Percentiles rank a stretch among this genome's conserved stretches.
Evolutionary conservation across 2,329 filamentous ascomycete genomes (phyloP).

Genomic region (Trichoderma afroharzianum): DNA sequence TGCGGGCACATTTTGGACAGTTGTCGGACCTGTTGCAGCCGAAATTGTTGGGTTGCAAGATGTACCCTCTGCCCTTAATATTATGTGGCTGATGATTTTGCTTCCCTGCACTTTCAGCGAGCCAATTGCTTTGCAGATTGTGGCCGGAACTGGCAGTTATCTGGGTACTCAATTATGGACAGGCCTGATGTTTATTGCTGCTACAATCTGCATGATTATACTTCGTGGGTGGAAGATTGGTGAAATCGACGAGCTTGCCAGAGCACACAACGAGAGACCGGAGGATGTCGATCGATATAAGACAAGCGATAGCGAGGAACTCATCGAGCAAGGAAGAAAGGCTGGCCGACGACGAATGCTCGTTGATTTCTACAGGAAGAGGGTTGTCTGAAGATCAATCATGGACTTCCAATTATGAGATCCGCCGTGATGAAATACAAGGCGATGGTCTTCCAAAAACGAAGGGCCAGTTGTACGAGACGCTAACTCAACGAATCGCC

Average conservation of each 20-base stretch:
- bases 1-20: conserved; percentile 68
- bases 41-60: conserved; percentile 70
- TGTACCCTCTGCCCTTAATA: conserved; percentile 63
- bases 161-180: conserved; percentile 55
- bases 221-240: conserved; percentile 39
- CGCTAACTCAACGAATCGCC: neutral
- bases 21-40: conserved; percentile 64
- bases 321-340: conserved; percentile 28
- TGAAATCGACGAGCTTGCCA: conserved; percentile 32
- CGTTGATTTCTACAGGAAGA: conserved; percentile 29
- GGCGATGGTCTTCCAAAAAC: neutral
- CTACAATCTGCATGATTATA: conserved; percentile 32
- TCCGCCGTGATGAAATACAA: neutral
- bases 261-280: conserved; percentile 28
- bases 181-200: conserved; percentile 57
- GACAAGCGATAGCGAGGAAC: conserved; percentile 30
- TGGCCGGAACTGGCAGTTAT: conserved; percentile 43
- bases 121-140: conserved; percentile 58
- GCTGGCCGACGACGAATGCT: conserved; percentile 33
- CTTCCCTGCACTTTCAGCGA: conserved; percentile 68
- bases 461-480: neutral
- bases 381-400: conserved; percentile 25
- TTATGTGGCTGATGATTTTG: conserved; percentile 69
- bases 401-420: neutral
- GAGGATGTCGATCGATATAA: conserved; percentile 31